Base-by-base conservation (phyloP, 495 filamentous ascomycete genomes). In the Penicillium simplicissimum region DNA sequence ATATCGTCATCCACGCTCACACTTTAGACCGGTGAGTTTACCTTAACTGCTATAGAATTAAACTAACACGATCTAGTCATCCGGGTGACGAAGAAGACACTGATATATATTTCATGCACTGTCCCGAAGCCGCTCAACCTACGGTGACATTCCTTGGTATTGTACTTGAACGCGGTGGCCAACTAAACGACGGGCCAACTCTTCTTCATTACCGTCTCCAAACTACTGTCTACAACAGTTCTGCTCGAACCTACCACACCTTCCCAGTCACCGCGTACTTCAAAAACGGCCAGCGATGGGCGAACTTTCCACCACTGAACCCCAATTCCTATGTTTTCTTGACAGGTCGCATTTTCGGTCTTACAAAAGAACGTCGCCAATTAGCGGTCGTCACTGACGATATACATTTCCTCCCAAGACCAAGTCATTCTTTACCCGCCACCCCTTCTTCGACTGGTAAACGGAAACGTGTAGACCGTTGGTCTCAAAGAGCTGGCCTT, bases 391-490 rank as follows among this genome's bases (percentile, higher is more conserved):
- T 65, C 1, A 65, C 51, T 7, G 58, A 65, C 9, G 54, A 64
- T 38, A 60, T 67, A 58, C 61, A 67, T 55, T 64, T 67, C 35
- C 65, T 67, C 11, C 65, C 57, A 58, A 64, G 9, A 2, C 6
- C 17, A 60, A 33, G 11, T 1, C 21, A 31, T 4, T 4, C 15
- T 42, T 6, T 42, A 10, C 38, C 15, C 4, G 1, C 14, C 14
- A 42, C 2, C 4, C 15, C 38, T 9, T 6, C 38, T 17, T 17
- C 38, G 6, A n/a, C 38, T 17, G 15, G 38, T 17, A 42, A 42
- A 42, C 38, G 38, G 5, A 42, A 42, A 42, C 38, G 2, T 5
- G 7, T 6, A 4, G 15, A 17, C 9, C 38, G 38, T 10, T 42
- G 38, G 38, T 4, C 14, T 4, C 38, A 17, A 42, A n/a, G 38